Base-by-base conservation (phyloP, 2,329 filamentous ascomycete genomes). In the Hypocrella siamensis region DNA sequence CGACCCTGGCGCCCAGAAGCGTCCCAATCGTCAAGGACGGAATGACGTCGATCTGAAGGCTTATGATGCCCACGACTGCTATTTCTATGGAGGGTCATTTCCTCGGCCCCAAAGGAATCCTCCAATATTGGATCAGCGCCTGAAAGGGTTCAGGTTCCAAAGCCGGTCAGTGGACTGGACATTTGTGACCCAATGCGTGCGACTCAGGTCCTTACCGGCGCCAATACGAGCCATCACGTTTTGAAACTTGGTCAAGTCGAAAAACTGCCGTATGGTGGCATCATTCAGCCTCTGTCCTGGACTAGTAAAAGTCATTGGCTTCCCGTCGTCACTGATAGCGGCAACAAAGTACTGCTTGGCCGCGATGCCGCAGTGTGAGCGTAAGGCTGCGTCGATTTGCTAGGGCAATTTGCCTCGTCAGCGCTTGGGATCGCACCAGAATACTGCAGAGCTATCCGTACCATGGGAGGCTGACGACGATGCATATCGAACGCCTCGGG, bases 291-390 rank as follows among this genome's bases (percentile, higher is more conserved):
- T 48, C 26, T 51, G 46, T 12, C 54, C 50, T 1, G 63, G 61
- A 3, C 61, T 61, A 3, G 58, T 54, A 33, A 65, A 67, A 4
- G 57, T 64, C 35, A 56, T 53, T 2, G 55, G 43, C 12, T 55
- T 53, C 15, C 63, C 63, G 35, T 66, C 62, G 18, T 68, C 62
- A 22, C 57, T 51, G 26, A 68, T 50, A 2, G 58, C 60, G 9
- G 61, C 65, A 21, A 73, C 53, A 39, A 73, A 70, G 43, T 64
- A 73, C 37, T 54, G 53, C 31, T 60, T 57, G 9, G 59, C 60
- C 2, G 62, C 57, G 28, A 73, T 66, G 24, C 59, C 57, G 40
- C 67, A 71, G 26, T 65, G 54, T 30, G 67, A 60, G 12, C 61
- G 55, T 9, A 74, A 49, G 17, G 63, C 66, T 37, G 61, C 57